Evolutionary conservation across 305 asterid species (phyloP), one percentile per base, ranked within the genome.

Genomic region (Solanum hybrid): DNA sequence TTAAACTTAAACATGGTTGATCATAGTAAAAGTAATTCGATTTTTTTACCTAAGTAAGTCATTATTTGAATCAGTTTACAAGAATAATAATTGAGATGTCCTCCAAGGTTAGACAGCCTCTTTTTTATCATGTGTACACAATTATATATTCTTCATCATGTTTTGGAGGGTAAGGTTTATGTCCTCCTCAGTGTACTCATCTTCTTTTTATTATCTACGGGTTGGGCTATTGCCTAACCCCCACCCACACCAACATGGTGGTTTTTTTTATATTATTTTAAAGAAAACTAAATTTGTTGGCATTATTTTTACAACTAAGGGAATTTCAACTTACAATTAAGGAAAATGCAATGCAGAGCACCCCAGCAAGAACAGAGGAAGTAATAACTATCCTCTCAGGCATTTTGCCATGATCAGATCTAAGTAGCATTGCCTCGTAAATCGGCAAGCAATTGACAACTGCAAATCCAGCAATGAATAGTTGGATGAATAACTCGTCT

Each of bases 401-500:
- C 91, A 96, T 91, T 81, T 88, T 94, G 24, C 98, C 96, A 38
- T 89, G 85, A 89, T 94, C 96, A 10, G 37, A 91, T 89, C 98
- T 92, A 60, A 93, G 60, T 4, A 91, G 26, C 95, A 96, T 94
- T 17, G 98, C 98, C 90, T 93, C 96, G 87, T 94, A 96, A 60
- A 96, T 79, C 1, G 98, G 97, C 92, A 89, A 92, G 77, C 95
- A 88, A 90, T 93, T 96, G 75, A 81, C 86, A 75, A 91, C 91
- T 27, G 91, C 97, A 88, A 92, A 94, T 79, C 98, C 77, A 7
- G 95, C 90, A 16, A 94, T 13, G 11, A 88, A 81, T 84, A 93
- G 66, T 34, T 92, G 94, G 69, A 92, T 85, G 56, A 91, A 76
- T 75, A 91, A 85, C 3, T 64, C 90, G 32, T 91, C 91, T 17